These are phyloP conservation scores for Zygoascus meyerae DNA, from an alignment of 1,139 yeast genomes.

Conservation along the genomic window DNA sequence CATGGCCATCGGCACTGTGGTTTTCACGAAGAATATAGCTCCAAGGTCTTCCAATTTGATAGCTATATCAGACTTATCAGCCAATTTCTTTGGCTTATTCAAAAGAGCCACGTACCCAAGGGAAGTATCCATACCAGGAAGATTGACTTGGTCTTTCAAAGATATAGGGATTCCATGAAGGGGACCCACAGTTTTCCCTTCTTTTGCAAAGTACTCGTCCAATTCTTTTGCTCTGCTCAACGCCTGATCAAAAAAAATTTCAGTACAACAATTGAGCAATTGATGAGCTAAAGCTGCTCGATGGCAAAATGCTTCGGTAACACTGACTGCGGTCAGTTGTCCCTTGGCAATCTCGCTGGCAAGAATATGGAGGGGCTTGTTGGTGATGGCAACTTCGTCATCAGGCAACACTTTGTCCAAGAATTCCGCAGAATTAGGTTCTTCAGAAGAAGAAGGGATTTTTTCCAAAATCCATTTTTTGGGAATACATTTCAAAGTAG, in stretches of 20 bases:
- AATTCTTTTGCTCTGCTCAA: constrained; percentile 35
- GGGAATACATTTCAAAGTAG: constrained; percentile 13
- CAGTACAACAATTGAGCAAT: constrained; percentile 39
- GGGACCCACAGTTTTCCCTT: constrained; percentile 40
- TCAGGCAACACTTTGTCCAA: constrained; percentile 14
- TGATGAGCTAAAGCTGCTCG: constrained; percentile 57
- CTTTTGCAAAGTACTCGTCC: constrained; percentile 36
- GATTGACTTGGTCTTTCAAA: constrained; percentile 45
- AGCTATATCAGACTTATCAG: constrained; percentile 39
- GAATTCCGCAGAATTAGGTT: constrained; percentile 13
- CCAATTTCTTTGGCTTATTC: constrained; percentile 14
- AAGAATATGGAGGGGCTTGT: constrained; percentile 11
- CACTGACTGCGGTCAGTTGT: constrained; percentile 15
- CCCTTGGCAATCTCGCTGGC: constrained; percentile 12
- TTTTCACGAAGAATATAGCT: constrained; percentile 50
- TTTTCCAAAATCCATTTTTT: constrained; percentile 12
- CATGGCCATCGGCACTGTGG: constrained; percentile 55
- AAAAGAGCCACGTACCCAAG: constrained; percentile 17
- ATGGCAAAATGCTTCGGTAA: constrained; percentile 39
- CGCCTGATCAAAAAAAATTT: constrained; percentile 31
- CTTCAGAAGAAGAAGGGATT: constrained; percentile 13
- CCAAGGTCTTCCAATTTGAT: constrained; percentile 42
- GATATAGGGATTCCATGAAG: constrained; percentile 49
- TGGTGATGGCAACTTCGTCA: constrained; percentile 12
- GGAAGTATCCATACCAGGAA: constrained; percentile 18